Conservation (phyloP, 352 stramenopile species). For the Plasmopara viticola region DNA sequence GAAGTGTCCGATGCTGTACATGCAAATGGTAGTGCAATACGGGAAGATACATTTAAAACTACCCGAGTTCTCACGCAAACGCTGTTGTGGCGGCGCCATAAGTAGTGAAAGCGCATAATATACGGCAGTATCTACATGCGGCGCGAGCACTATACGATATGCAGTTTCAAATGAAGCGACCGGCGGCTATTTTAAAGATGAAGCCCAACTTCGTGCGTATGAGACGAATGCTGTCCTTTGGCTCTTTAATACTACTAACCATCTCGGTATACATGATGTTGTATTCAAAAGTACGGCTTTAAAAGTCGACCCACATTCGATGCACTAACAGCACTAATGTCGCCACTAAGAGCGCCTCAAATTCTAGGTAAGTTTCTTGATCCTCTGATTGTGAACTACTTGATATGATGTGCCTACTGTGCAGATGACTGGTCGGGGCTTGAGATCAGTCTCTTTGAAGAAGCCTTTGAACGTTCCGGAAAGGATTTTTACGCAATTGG, state of each 20-base stretch:
- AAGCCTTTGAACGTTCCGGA: conserved; percentile 63
- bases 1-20: conserved; percentile 12
- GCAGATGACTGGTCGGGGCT: conserved; percentile 70
- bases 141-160: conserved; percentile 64
- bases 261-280: background rate
- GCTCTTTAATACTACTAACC: background rate
- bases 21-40: conserved; percentile 17
- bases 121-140: conserved; percentile 52
- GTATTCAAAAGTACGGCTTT: conserved; percentile 50
- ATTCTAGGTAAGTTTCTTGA: conserved; percentile 44
- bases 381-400: background rate
- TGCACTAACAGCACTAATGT: conserved; percentile 51
- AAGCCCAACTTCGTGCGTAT: conserved; percentile 47
- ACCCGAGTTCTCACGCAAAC: background rate
- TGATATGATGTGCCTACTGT: conserved; percentile 7
- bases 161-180: conserved; percentile 68
- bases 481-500: conserved; percentile 77
- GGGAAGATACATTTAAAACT: background rate
- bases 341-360: conserved; percentile 56
- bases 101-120: conserved; percentile 52
- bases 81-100: background rate
- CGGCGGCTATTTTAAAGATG: conserved; percentile 65
- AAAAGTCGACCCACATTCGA: conserved; percentile 66
- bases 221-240: background rate
- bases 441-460: conserved; percentile 74